phyloP scores from a whole-genome alignment of 768 basidiomycete genomes.

The Gyrodon lividus region DNA sequence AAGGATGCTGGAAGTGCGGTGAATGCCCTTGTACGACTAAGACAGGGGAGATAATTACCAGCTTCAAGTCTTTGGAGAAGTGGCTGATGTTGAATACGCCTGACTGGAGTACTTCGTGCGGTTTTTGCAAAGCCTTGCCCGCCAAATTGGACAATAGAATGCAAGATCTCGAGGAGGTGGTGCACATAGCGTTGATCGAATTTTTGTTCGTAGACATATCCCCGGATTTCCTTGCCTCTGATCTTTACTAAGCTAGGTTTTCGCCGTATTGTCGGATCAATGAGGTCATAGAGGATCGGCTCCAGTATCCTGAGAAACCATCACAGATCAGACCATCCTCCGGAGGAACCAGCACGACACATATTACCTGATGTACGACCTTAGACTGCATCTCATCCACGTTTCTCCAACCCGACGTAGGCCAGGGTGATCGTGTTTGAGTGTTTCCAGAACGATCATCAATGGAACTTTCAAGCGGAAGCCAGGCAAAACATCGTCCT shows the following conservation, averaged over 20 bases:
- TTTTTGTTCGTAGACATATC: constrained; percentile 65
- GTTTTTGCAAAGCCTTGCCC: constrained; percentile 85
- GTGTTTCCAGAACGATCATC: constrained; percentile 81
- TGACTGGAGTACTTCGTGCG: constrained; percentile 61
- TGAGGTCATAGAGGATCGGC: constrained; percentile 75
- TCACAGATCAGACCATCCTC: not conserved
- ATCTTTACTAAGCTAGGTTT: constrained; percentile 48
- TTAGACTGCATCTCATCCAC: constrained; percentile 95
- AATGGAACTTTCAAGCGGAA: constrained; percentile 82
- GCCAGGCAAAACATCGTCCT: constrained; percentile 80
- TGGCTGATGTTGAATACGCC: constrained; percentile 61
- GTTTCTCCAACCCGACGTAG: constrained; percentile 84
- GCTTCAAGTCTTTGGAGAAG: constrained; percentile 60
- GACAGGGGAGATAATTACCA: constrained; percentile 40
- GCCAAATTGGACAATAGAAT: constrained; percentile 80
- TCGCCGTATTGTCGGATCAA: constrained; percentile 67
- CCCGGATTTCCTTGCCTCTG: constrained; percentile 63
- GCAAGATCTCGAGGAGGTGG: constrained; percentile 74
- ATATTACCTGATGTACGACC: constrained; percentile 81
- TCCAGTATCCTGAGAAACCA: constrained; percentile 72
- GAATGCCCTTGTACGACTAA: constrained; percentile 2
- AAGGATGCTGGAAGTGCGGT: constrained; percentile 26
- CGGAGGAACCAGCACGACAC: not conserved
- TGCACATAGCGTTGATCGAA: constrained; percentile 75
- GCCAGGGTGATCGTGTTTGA: constrained; percentile 73